Evolutionary conservation across 2,329 filamentous ascomycete species (phyloP).

Genomic region (Diplodia sapinea): DNA sequence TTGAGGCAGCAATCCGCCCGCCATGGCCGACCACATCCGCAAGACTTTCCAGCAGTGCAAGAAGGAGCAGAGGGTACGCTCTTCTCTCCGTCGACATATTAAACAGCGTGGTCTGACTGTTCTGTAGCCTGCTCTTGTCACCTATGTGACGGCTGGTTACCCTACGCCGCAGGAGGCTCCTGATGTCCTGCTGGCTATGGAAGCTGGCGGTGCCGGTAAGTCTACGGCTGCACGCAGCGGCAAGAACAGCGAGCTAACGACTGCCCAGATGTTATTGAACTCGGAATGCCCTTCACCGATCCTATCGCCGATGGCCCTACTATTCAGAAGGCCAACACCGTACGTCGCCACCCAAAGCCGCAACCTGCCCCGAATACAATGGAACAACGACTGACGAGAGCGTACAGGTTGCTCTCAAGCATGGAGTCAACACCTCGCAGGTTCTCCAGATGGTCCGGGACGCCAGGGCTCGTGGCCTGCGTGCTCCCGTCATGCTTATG

Average conservation of each 20-base stretch:
- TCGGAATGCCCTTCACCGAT: slow-evolving; percentile 96
- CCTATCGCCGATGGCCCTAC: slow-evolving; percentile 97
- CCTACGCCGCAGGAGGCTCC: slow-evolving; percentile 82
- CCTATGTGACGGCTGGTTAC: slow-evolving; percentile 95
- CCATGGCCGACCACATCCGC: slow-evolving; percentile 55
- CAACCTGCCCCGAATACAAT: not conserved
- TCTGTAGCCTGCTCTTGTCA: slow-evolving; percentile 78
- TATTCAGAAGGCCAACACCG: slow-evolving; percentile 93
- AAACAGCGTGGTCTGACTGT: slow-evolving; percentile 2
- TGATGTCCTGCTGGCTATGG: slow-evolving; percentile 84
- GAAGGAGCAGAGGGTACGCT: slow-evolving; percentile 53
- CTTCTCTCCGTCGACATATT: slow-evolving; percentile 24
- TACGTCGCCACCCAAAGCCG: slow-evolving; percentile 47
- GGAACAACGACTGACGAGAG: slow-evolving; percentile 1
- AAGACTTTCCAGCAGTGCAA: slow-evolving; percentile 59
- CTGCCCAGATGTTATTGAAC: slow-evolving; percentile 82
- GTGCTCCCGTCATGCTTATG: slow-evolving; percentile 88
- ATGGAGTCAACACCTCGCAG: slow-evolving; percentile 82
- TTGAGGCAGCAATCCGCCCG: slow-evolving; percentile 31
- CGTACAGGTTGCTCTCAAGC: slow-evolving; percentile 71
- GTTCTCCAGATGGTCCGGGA: slow-evolving; percentile 84
- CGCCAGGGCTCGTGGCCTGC: slow-evolving; percentile 77
- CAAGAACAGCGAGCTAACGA: slow-evolving; percentile 29
- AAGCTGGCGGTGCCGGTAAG: slow-evolving; percentile 88
- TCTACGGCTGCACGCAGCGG: slow-evolving; percentile 34